Conservation (phyloP, 257 asterid genomes). For the Solanum sitiens region DNA sequence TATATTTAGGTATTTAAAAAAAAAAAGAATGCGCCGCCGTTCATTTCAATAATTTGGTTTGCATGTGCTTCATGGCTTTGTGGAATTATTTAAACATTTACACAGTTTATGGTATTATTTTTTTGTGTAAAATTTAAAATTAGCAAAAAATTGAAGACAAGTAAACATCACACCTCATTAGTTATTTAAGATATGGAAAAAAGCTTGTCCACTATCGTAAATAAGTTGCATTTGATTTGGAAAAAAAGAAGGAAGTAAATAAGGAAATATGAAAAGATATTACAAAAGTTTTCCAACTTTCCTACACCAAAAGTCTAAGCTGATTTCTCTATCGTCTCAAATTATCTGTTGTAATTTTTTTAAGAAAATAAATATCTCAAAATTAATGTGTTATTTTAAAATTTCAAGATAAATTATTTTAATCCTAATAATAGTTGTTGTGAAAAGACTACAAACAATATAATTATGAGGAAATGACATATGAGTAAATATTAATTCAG, state of each 20-base stretch:
- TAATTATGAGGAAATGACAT: not conserved
- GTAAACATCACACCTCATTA: not conserved
- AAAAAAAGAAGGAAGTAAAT: not conserved
- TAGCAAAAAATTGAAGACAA: not conserved
- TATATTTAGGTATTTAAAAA: not conserved
- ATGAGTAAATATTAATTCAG: not conserved
- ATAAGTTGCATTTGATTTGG: not conserved
- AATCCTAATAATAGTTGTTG: not conserved
- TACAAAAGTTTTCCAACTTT: not conserved
- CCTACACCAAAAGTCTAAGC: not conserved
- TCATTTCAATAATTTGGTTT: not conserved
- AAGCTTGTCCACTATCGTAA: not conserved
- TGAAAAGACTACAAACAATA: not conserved
- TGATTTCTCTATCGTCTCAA: not conserved
- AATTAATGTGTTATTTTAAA: not conserved
- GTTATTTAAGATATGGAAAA: not conserved
- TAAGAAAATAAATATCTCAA: not conserved
- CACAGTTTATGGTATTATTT: not conserved
- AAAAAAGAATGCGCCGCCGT: not conserved
- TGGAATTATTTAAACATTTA: not conserved
- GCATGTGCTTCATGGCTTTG: conserved; percentile 7
- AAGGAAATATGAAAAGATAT: not conserved
- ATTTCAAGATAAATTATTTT: not conserved
- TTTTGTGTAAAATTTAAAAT: not conserved
- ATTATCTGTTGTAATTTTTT: not conserved